Conservation (phyloP, 2,329 filamentous ascomycete species). For the Teratosphaeria epicoccoides region DNA sequence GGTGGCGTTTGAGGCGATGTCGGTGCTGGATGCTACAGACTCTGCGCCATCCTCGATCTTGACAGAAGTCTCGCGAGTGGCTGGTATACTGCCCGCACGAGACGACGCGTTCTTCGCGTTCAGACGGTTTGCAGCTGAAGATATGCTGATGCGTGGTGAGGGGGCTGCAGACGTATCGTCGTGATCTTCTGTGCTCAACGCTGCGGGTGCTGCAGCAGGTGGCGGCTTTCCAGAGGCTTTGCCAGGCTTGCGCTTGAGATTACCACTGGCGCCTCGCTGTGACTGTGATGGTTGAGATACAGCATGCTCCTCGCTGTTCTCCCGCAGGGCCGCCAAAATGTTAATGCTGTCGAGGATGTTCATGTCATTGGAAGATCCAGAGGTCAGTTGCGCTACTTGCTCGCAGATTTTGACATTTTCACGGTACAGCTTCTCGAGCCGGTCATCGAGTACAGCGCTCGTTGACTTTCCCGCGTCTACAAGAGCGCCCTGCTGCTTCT, state of each 20-base stretch:
- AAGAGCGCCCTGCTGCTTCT: constrained; percentile 25
- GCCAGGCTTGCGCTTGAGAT: constrained; percentile 8
- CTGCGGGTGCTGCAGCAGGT: constrained; percentile 12
- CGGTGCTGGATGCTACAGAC: constrained; percentile 32
- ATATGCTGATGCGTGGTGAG: constrained; percentile 22
- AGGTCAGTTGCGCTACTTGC: constrained; percentile 34
- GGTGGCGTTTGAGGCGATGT: constrained; percentile 26
- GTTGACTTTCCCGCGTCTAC: constrained; percentile 20
- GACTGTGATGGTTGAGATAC: constrained; percentile 19
- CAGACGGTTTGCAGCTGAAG: constrained; percentile 13
- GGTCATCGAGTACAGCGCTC: constrained; percentile 32
- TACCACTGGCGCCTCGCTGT: constrained; percentile 3
- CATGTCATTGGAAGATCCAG: constrained; percentile 33
- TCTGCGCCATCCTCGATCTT: constrained; percentile 40
- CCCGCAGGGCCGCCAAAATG: constrained; percentile 37
- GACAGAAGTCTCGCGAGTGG: constrained; percentile 39
- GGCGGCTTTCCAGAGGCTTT: constrained; percentile 19
- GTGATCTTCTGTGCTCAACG: constrained; percentile 18
- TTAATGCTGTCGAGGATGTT: constrained; percentile 33
- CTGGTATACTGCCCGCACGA: constrained; percentile 34
- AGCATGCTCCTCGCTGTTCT: constrained; percentile 34
- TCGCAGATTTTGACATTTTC: constrained; percentile 40
- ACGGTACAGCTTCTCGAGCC: constrained; percentile 36
- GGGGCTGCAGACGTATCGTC: constrained; percentile 23
- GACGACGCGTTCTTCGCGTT: constrained; percentile 24